Evolutionary conservation across 2,329 filamentous ascomycete genomes (phyloP), one percentile per base, ranked within the genome.

Genomic region (Talaromyces amestolkiae): DNA sequence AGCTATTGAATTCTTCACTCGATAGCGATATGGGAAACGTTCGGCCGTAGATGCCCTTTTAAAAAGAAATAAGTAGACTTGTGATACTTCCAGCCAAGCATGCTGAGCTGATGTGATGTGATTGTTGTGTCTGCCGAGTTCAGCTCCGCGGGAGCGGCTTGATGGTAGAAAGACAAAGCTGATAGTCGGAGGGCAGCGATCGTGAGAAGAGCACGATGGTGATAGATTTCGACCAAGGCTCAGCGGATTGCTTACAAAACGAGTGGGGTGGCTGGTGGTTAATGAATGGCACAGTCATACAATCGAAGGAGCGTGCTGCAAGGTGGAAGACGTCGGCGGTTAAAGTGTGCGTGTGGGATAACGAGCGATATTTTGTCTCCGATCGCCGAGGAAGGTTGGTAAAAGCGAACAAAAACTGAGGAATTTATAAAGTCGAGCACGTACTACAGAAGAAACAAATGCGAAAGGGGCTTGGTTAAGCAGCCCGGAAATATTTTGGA

Each of bases 31-130:
- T 39, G 19, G 22, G 60, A 5, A 51, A 53, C 43, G 15, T 59
- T 63, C 24, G 64, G 64, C 64, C 63, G 35, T 37, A 43, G 60
- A 66, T 63, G 59, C 41, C 64, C 47, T 49, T 63, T 47, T 45
- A 61, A 41, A 62, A 45, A 45, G 39, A 49, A 59, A 59, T 54
- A 49, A 58, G 54, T 54, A 33, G 39, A 59, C 49, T 45, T 51
- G 45, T 37, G 54, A 63, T 41, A 17, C 43, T 35, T 35, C 35
- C 64, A 62, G 43, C 61, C 45, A 43, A 66, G 64, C 64, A 66
- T 66, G 60, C 64, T 66, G 64, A 63, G 35, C 64, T 49, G 60
- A 66, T 62, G 33, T 27, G 27, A 24, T 58, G 58, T 15, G 9
- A 1, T 45, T 59, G 13, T 45, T 45, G 27, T 62, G 39, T 41